Conservation (phyloP, 371 early-diverging fungal species). For the Chytridiales sp. region DNA sequence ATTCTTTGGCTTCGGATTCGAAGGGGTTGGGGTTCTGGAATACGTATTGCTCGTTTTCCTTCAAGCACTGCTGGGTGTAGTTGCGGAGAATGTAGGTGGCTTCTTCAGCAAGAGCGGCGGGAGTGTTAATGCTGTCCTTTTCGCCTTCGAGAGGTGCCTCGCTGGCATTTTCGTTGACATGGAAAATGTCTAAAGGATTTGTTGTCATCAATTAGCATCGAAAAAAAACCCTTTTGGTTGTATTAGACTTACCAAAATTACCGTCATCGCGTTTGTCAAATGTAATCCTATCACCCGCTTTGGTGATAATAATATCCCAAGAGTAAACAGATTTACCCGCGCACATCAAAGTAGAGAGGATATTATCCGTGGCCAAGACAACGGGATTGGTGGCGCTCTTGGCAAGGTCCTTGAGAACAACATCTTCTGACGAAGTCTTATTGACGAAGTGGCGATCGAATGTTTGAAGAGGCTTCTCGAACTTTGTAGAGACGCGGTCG, state of each 20-base stretch:
- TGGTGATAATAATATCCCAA: conserved; percentile 94
- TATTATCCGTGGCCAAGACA: conserved; percentile 88
- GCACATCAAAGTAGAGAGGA: conserved; percentile 91
- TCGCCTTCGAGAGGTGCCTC: conserved; percentile 91
- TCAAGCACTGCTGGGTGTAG: conserved; percentile 83
- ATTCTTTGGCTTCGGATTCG: conserved; percentile 41
- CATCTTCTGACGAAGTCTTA: conserved; percentile 79
- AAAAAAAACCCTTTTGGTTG: too few relatives aligned
- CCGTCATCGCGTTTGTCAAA: conserved; percentile 92
- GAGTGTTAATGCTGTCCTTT: conserved; percentile 87
- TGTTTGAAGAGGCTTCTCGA: conserved; percentile 71
- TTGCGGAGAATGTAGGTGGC: conserved; percentile 82
- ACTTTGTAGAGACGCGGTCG: conserved; percentile 82
- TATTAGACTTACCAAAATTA: conserved; percentile 30
- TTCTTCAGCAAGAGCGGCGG: conserved; percentile 81
- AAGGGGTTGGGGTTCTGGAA: conserved; percentile 81
- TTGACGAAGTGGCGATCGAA: conserved; percentile 72
- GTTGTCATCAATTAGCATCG: background rate
- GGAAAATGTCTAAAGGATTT: conserved; percentile 64
- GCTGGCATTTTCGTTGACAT: conserved; percentile 93
- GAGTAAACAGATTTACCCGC: conserved; percentile 88
- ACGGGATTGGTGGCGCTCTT: conserved; percentile 60
- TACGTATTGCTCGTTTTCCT: conserved; percentile 45
- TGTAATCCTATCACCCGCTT: conserved; percentile 79
- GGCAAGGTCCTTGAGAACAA: conserved; percentile 66